Evolutionary conservation across 1,284 basidiomycete species (phyloP), one percentile per base, ranked within the genome.

Genomic region (Microbotryomycetes sp.): DNA sequence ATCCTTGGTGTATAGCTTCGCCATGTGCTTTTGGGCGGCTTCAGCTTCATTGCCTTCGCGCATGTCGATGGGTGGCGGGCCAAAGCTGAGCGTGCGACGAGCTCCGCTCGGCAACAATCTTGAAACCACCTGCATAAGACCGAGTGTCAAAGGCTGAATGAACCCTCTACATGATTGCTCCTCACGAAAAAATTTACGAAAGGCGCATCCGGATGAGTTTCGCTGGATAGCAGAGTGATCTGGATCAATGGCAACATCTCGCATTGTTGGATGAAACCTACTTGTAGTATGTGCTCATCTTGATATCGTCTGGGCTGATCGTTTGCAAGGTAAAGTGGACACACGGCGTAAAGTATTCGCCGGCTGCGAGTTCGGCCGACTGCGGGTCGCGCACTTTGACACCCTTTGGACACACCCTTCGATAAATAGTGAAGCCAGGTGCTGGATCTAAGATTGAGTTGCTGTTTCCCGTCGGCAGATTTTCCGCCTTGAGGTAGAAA

Each of bases 1-100:
- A 35, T 64, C 59, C 30, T 68, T 68, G 49, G 59, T 45, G 50
- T 66, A 68, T 3, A 68, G 50, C 47, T 68, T 68, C 5, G 64
- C 64, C 28, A 57, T 54, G 27, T 18, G 35, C 35, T 18, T 9
- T 56, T 16, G 45, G 15, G 16, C 13, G 26, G 13, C 53, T 28
- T 28, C 28, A 0, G 41, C 61, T n/a, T 64, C 58, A 3, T 48
- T 21, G 6, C 52, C 51, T 4, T 64, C 64, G 5, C 49, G 46
- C 21, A 4, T 31, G 5, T 61, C 60, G 29, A 64, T 50, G 2
- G 64, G 59, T 0, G 64, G 53, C n/a, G 53, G 50, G 1, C 64
- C 64, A 41, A 60, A 62, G 23, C 45, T 54, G 5, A 68, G 54
- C 1, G 67, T 60, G 24, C 56, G 24, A 1, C 67, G 56, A 1